Conservation (phyloP, 1,284 basidiomycete genomes). For the Trichosporon asahii region DNA sequence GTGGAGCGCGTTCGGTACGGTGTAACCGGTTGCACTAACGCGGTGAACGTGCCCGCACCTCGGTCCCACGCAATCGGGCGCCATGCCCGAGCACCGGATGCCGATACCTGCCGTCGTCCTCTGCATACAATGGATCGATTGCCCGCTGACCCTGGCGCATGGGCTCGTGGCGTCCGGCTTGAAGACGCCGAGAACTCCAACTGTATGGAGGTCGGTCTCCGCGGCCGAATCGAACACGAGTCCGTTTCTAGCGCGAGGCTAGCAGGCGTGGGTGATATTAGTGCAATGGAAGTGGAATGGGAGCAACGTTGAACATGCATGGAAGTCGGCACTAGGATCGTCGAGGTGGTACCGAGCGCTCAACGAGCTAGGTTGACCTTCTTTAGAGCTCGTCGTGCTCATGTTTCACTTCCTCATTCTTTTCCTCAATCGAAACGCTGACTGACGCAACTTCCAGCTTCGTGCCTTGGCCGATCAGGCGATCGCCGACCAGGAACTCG, state of each 20-base stretch:
- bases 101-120: neutral
- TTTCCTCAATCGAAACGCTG: neutral
- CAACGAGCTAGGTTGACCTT: neutral
- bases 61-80: conserved; percentile 11
- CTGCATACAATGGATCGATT: no score
- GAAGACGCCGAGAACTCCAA: neutral
- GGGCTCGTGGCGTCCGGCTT: neutral
- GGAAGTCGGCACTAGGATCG: no score
- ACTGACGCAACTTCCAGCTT: neutral
- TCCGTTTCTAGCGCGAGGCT: neutral
- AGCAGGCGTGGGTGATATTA: no score
- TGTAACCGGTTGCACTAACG: neutral
- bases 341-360: no score
- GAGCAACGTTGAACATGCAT: no score
- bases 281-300: no score
- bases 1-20: neutral
- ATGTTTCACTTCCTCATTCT: neutral
- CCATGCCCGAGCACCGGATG: neutral
- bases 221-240: neutral
- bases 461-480: neutral
- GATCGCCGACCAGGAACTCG: neutral
- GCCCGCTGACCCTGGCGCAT: neutral
- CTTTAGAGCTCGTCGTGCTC: neutral
- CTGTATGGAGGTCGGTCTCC: neutral
- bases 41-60: conserved; percentile 9